Evolutionary conservation across 805 yeast genomes (phyloP).

Genomic region (Barnettozyma populi): DNA sequence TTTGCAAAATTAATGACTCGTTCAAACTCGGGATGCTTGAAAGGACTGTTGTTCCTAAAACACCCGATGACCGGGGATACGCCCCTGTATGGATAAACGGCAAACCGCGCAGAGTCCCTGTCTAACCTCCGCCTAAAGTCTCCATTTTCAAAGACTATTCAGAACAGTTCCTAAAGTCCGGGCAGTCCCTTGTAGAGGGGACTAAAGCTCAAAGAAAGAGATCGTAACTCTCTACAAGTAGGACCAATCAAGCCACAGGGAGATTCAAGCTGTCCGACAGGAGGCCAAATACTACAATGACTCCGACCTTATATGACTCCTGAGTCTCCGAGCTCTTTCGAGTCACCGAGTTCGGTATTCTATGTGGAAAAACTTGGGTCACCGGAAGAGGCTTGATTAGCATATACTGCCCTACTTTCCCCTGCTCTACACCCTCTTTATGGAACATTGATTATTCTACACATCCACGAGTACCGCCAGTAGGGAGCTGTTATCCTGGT

Average conservation of each 20-base stretch:
- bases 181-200: background rate
- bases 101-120: background rate
- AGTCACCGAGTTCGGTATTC: background rate
- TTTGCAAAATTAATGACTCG: background rate
- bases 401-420: background rate
- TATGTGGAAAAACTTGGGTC: background rate
- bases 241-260: background rate
- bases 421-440: background rate
- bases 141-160: background rate
- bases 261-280: background rate
- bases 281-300: background rate
- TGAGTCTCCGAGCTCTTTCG: background rate
- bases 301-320: background rate
- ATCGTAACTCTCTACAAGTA: background rate
- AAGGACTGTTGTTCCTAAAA: background rate
- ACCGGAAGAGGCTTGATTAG: background rate
- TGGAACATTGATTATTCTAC: background rate
- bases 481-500: background rate
- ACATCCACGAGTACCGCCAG: background rate
- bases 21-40: background rate
- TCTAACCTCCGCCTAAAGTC: background rate
- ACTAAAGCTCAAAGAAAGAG: background rate
- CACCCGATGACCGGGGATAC: background rate
- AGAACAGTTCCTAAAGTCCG: background rate
- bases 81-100: background rate